These are phyloP conservation scores for Penicillium glabrum DNA, from an alignment of 2,329 filamentous ascomycete genomes.

Conservation along the genomic window DNA sequence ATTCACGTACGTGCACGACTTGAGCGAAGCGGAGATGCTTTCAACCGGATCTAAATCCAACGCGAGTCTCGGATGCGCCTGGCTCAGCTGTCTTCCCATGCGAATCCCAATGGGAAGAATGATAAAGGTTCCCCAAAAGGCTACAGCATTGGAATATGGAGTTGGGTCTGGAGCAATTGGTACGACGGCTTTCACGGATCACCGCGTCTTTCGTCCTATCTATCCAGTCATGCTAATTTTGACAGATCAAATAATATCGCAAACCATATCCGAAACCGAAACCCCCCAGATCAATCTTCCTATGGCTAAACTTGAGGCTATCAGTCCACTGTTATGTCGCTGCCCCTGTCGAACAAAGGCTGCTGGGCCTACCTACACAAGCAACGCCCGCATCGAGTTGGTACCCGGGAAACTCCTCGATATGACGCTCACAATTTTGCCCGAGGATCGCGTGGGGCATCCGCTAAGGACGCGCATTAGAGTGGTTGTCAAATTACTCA, in stretches of 20 bases:
- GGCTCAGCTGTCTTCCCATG: background rate
- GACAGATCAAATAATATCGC: background rate
- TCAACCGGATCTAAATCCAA: background rate
- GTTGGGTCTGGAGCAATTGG: background rate
- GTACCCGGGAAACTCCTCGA: conserved; percentile 3
- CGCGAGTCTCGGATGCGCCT: background rate
- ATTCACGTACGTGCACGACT: background rate
- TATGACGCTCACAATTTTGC: conserved; percentile 8
- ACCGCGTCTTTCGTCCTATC: background rate
- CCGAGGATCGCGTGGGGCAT: background rate
- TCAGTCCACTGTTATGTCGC: background rate
- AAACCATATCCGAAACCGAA: too few relatives aligned
- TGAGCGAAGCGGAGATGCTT: background rate
- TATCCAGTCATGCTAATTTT: background rate
- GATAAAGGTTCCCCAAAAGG: background rate
- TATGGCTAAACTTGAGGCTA: too few relatives aligned
- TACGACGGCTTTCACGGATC: background rate
- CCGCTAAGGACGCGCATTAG: conserved; percentile 7
- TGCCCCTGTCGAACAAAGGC: background rate
- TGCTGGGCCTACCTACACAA: background rate
- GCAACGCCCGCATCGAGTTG: background rate
- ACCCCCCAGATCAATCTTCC: background rate
- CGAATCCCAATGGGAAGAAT: background rate
- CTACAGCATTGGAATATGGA: background rate
- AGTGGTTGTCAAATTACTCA: conserved; percentile 13